Base-by-base conservation (phyloP, 805 yeast genomes). In the Martiniozyma abietophila region DNA sequence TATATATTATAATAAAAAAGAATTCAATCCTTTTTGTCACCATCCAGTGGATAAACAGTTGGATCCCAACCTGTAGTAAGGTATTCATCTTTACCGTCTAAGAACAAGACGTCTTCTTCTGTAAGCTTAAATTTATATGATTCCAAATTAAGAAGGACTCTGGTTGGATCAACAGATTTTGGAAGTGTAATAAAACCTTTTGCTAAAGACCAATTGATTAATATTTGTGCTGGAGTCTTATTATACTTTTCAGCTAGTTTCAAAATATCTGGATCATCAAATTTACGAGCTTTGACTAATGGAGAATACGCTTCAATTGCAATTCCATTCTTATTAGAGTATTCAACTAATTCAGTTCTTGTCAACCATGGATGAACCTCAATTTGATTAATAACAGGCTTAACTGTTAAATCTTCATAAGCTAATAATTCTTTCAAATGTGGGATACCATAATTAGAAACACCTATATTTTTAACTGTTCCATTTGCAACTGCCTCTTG, bases 141-240 rank as follows among this genome's bases (percentile, higher is more conserved):
- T 32, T 56, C 53, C 26, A 67, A 49, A 45, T 72, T 71, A 14
- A 57, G 45, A 26, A 48, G 44, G 35, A 69, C 47, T 42, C 76
- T 58, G 3, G 27, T 17, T 14, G 31, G 34, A 4, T 31, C 39
- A 12, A 34, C 36, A 51, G 53, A 59, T 58, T 51, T 64, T 46
- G 54, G 54, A 21, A 51, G 35, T 2, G 40, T 27, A 27, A 80
- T 61, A 42, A 66, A 71, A 2, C 84, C 85, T 46, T 75, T 72
- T 41, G 68, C 65, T 32, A 70, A 61, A 1, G 80, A 70, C 88
- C 88, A 80, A 44, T 74, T 67, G 31, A 80, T 61, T 40, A 80
- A 56, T 16, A 80, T 65, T 48, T 78, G 81, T 8, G 73, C 77
- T 17, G 69, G 61, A 7, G 74, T 49, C 19, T 65, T 61, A 4